phyloP scores from a whole-genome alignment of 169 alveolate species.

The Perkinsus chesapeaki region DNA sequence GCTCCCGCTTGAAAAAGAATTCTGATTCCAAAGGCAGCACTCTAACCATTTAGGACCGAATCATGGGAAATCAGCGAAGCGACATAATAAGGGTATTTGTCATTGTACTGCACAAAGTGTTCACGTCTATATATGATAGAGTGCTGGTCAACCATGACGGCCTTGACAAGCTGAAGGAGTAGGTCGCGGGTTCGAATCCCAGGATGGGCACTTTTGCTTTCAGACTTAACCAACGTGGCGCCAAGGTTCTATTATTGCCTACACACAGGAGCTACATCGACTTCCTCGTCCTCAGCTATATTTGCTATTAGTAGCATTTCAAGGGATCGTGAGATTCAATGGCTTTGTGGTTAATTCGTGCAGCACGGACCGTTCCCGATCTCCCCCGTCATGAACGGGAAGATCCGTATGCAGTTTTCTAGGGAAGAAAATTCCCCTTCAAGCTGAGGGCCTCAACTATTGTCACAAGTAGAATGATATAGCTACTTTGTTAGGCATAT shows the following conservation, averaged over 20 bases:
- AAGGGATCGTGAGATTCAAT: background rate
- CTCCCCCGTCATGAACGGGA: too few relatives aligned
- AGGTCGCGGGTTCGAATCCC: background rate
- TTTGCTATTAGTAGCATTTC: background rate
- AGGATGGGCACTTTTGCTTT: background rate
- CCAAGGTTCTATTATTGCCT: background rate
- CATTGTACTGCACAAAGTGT: background rate
- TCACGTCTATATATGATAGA: background rate
- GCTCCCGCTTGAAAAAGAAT: too few relatives aligned
- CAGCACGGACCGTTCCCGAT: too few relatives aligned
- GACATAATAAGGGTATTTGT: background rate
- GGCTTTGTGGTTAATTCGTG: too few relatives aligned
- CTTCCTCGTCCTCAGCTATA: background rate
- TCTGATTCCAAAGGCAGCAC: too few relatives aligned
- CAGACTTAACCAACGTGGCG: background rate
- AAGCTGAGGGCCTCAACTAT: too few relatives aligned
- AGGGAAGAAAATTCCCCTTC: too few relatives aligned
- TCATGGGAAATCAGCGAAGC: background rate
- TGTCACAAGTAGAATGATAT: too few relatives aligned
- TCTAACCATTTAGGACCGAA: background rate
- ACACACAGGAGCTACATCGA: background rate
- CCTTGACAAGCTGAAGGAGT: background rate
- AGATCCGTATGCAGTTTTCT: too few relatives aligned
- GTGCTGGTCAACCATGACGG: background rate
- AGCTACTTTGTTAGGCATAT: too few relatives aligned